phyloP scores from a whole-genome alignment of 805 yeast genomes.

The Spathaspora sp. region DNA sequence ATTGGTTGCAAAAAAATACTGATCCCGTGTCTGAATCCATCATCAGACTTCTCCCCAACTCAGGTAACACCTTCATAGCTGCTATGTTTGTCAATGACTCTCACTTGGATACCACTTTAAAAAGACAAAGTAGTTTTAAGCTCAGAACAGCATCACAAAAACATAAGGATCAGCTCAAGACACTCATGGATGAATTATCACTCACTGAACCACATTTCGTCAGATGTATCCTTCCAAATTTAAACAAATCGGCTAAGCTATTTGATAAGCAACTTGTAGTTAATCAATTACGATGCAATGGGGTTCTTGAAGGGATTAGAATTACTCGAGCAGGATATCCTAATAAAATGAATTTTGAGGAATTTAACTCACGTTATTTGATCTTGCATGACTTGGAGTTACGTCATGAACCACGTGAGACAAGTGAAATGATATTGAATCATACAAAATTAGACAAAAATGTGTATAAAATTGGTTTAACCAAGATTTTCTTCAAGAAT shows the following conservation, averaged over 20 bases:
- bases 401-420: slow-evolving; percentile 53
- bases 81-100: slow-evolving; percentile 47
- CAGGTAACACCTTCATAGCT: slow-evolving; percentile 54
- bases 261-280: slow-evolving; percentile 77
- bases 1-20: slow-evolving; percentile 92
- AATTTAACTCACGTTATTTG: slow-evolving; percentile 71
- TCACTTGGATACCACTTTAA: slow-evolving; percentile 11
- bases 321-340: slow-evolving; percentile 98
- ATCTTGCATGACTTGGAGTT: slow-evolving; percentile 45
- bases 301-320: slow-evolving; percentile 96
- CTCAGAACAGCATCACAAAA: slow-evolving; percentile 74
- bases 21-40: slow-evolving; percentile 87
- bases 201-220: slow-evolving; percentile 95
- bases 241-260: slow-evolving; percentile 60
- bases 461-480: slow-evolving; percentile 64
- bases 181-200: slow-evolving; percentile 67
- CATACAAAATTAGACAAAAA: slow-evolving; percentile 57
- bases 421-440: slow-evolving; percentile 64
- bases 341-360: slow-evolving; percentile 79
- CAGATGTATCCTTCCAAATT: slow-evolving; percentile 91
- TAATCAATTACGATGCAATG: slow-evolving; percentile 91
- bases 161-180: slow-evolving; percentile 79
- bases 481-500: slow-evolving; percentile 71
- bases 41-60: slow-evolving; percentile 53
- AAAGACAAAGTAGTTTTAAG: slow-evolving; percentile 35